A percentile compares a stretch with the other conserved stretches of the same genome.
phyloP scores from a whole-genome alignment of 148 eudicot species.

The Vaccinium corymbosum region DNA sequence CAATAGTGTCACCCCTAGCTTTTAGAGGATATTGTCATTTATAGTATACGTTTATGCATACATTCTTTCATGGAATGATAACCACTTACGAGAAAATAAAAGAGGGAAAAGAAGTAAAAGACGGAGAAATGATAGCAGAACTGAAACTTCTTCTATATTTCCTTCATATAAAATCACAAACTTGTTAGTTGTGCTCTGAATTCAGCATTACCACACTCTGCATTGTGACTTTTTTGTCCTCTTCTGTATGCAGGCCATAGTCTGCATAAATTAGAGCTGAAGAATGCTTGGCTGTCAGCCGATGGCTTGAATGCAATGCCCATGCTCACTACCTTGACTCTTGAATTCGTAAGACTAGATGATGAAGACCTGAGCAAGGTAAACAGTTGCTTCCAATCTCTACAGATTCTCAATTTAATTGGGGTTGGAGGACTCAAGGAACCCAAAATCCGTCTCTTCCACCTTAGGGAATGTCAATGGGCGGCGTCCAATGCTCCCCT shows the following conservation, averaged over 20 bases:
- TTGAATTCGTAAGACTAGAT: slow-evolving; percentile 60
- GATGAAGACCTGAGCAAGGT: slow-evolving; percentile 55
- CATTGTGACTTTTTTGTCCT: background rate
- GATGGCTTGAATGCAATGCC: slow-evolving; percentile 46
- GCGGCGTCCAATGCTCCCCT: slow-evolving; percentile 54
- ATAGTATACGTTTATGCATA: background rate
- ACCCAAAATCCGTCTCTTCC: slow-evolving; percentile 50
- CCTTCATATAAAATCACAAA: background rate
- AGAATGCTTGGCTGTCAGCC: slow-evolving; percentile 69
- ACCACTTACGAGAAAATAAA: too few species aligned
- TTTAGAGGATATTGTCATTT: background rate
- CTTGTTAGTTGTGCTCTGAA: background rate
- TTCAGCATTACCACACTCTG: background rate
- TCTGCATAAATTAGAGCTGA: slow-evolving; percentile 43
- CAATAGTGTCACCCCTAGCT: background rate
- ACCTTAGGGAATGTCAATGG: slow-evolving; percentile 54
- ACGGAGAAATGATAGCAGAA: background rate
- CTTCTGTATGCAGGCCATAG: slow-evolving; percentile 36
- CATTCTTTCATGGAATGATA: background rate
- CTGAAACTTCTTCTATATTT: background rate
- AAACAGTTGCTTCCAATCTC: slow-evolving; percentile 48
- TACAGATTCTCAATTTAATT: slow-evolving; percentile 52
- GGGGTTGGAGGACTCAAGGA: slow-evolving; percentile 67
- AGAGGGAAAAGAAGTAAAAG: background rate
- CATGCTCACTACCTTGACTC: slow-evolving; percentile 50